Evolutionary conservation across 306 rosid species (phyloP).

Genomic region (Dicorynia guianensis): DNA sequence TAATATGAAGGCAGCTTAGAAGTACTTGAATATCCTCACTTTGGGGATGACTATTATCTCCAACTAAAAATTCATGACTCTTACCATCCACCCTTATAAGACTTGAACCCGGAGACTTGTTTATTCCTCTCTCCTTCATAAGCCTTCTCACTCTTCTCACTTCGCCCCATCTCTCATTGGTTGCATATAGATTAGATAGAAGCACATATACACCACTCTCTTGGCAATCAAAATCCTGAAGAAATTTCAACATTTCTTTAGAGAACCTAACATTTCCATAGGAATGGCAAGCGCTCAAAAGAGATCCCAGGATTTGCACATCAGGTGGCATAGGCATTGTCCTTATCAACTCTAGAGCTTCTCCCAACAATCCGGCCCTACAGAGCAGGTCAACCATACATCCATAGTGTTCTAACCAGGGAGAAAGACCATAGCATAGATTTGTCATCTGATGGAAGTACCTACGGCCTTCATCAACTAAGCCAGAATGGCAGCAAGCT

Average conservation of each 20-base stretch:
- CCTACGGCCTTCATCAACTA: conserved; percentile 71
- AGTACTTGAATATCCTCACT: conserved; percentile 57
- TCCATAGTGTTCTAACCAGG: conserved; percentile 77
- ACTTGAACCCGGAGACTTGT: conserved; percentile 75
- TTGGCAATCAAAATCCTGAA: conserved; percentile 55
- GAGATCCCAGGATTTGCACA: conserved; percentile 75
- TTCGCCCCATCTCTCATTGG: conserved; percentile 72
- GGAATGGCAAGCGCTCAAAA: conserved; percentile 64
- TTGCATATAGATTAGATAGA: conserved; percentile 76
- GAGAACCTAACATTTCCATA: conserved; percentile 62
- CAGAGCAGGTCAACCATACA: conserved; percentile 85
- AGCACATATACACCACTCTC: conserved; percentile 85
- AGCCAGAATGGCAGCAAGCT: conserved; percentile 83
- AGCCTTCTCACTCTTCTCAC: conserved; percentile 68
- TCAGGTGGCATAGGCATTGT: conserved; percentile 88
- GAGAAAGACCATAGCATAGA: conserved; percentile 54
- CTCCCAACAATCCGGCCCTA: conserved; percentile 69
- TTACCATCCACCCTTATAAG: conserved; percentile 68
- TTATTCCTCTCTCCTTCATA: conserved; percentile 79
- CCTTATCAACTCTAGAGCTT: conserved; percentile 70
- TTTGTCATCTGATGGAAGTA: conserved; percentile 61
- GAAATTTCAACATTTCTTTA: conserved; percentile 53
- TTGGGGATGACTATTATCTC: conserved; percentile 65
- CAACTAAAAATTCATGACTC: conserved; percentile 68
- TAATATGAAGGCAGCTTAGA: conserved; percentile 49